A percentile compares a stretch with the other conserved stretches of the same genome.
Conservation (phyloP, 352 stramenopile species). For the Pythium guiyangense region DNA sequence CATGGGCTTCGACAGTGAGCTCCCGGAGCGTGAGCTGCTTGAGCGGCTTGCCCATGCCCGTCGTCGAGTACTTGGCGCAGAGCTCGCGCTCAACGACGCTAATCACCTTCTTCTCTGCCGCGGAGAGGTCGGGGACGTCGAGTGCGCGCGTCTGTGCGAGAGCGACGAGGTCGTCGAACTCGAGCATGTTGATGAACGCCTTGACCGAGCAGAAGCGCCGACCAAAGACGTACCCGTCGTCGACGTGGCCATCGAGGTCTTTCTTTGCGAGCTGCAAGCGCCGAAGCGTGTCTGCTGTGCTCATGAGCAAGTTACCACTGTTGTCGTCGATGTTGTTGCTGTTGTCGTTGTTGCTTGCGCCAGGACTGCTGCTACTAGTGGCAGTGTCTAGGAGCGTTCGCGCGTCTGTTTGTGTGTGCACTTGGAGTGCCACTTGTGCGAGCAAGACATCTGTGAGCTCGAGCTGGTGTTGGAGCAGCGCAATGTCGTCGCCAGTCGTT, state of each 20-base stretch:
- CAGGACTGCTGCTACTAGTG: no score
- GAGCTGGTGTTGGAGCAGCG: slow-evolving; percentile 34
- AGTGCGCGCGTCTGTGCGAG: slow-evolving; percentile 22
- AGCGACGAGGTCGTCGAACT: slow-evolving; percentile 33
- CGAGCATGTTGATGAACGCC: slow-evolving; percentile 47
- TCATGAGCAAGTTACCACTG: no score
- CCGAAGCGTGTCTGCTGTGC: no score
- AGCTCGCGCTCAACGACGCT: slow-evolving; percentile 46
- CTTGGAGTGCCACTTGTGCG: slow-evolving; percentile 15
- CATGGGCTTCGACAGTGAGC: slow-evolving; percentile 50
- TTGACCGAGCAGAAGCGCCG: slow-evolving; percentile 52
- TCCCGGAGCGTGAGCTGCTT: slow-evolving; percentile 56
- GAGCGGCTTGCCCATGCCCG: slow-evolving; percentile 40
- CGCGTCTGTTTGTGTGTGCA: neutral
- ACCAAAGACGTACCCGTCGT: slow-evolving; percentile 65
- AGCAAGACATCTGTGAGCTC: slow-evolving; percentile 41
- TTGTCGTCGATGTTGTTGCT: no score
- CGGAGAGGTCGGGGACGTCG: slow-evolving; percentile 22
- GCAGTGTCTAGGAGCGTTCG: neutral
- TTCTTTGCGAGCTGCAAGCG: slow-evolving; percentile 42
- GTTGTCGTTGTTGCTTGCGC: neutral
- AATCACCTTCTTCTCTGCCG: slow-evolving; percentile 31
- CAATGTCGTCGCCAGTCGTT: slow-evolving; percentile 9
- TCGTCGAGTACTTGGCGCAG: slow-evolving; percentile 24
- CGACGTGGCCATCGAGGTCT: slow-evolving; percentile 26